phyloP scores from a whole-genome alignment of 2,329 filamentous ascomycete genomes.

The Tolypocladium cylindrosporum region DNA sequence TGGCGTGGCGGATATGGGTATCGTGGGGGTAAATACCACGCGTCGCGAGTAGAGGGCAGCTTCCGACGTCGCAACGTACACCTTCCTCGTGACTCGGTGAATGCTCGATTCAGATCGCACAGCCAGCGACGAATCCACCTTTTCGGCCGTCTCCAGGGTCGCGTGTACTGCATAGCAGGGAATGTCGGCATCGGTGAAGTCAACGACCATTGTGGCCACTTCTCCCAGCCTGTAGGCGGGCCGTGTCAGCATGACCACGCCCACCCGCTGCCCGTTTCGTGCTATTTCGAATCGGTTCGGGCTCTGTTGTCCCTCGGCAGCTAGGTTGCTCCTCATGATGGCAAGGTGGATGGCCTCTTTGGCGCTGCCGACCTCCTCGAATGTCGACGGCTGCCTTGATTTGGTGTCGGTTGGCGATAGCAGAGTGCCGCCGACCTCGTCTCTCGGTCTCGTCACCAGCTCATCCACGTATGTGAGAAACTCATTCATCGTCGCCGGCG shows the following conservation, averaged over 20 bases:
- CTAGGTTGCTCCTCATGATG: slow-evolving; percentile 71
- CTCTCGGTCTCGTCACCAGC: slow-evolving; percentile 50
- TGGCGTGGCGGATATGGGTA: slow-evolving; percentile 75
- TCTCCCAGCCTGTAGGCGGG: slow-evolving; percentile 87
- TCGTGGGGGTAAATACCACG: slow-evolving; percentile 70
- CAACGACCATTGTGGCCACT: slow-evolving; percentile 71
- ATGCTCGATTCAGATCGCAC: slow-evolving; percentile 80
- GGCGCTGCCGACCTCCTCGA: slow-evolving; percentile 50
- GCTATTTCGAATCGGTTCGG: slow-evolving; percentile 95
- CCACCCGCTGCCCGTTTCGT: slow-evolving; percentile 82
- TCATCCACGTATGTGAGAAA: slow-evolving; percentile 72
- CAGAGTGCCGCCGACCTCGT: slow-evolving; percentile 47
- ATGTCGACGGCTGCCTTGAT: slow-evolving; percentile 44
- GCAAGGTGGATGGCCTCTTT: slow-evolving; percentile 88
- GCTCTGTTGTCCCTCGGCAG: slow-evolving; percentile 59
- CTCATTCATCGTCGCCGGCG: slow-evolving; percentile 43
- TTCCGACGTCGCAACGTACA: slow-evolving; percentile 70
- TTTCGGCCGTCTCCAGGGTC: slow-evolving; percentile 79
- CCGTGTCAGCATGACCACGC: slow-evolving; percentile 78
- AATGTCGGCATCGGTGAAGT: slow-evolving; percentile 69
- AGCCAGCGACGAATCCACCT: slow-evolving; percentile 68
- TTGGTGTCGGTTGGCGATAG: slow-evolving; percentile 60
- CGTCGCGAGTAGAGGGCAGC: slow-evolving; percentile 73
- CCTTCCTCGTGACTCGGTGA: slow-evolving; percentile 72
- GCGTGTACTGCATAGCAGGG: slow-evolving; percentile 79